Evolutionary conservation across 331 rosid species (phyloP).

Genomic region (Malus hybrid): DNA sequence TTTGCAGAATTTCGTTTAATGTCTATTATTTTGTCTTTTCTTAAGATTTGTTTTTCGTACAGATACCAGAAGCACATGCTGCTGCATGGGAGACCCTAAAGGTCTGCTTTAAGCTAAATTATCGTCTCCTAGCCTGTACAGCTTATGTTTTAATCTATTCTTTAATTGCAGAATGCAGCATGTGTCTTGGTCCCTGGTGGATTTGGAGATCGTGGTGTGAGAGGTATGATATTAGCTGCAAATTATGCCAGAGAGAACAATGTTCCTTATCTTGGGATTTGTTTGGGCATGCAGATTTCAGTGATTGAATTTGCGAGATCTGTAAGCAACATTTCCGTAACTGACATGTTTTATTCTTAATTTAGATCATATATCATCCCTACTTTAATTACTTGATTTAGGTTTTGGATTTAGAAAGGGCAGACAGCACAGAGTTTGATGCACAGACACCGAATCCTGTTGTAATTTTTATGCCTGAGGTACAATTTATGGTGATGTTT

Average conservation of each 20-base stretch:
- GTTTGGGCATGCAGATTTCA: conserved; percentile 98
- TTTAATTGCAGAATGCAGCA: conserved; percentile 62
- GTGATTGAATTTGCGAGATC: conserved; percentile 94
- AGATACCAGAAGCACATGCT: conserved; percentile 91
- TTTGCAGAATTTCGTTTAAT: conserved; percentile 10
- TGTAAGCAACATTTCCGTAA: conserved; percentile 42
- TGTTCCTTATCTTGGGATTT: conserved; percentile 93
- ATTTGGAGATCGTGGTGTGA: conserved; percentile 98
- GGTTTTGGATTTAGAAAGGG: conserved; percentile 87
- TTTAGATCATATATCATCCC: not conserved
- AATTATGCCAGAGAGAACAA: conserved; percentile 95
- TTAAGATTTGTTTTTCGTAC: conserved; percentile 20
- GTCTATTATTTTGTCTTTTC: conserved; percentile 14
- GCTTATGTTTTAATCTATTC: not conserved
- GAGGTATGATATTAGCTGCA: conserved; percentile 95
- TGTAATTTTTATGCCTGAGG: conserved; percentile 99
- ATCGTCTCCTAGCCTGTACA: not conserved
- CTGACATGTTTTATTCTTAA: conserved; percentile 7
- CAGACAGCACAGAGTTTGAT: conserved; percentile 82
- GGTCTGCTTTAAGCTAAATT: conserved; percentile 37
- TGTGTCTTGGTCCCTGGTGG: conserved; percentile 99
- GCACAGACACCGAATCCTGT: conserved; percentile 72
- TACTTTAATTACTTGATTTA: conserved; percentile 25
- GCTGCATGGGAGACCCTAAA: conserved; percentile 84
- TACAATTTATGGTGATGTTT: conserved; percentile 12